Base-by-base conservation (phyloP, 2,329 filamentous ascomycete genomes). In the Aureobasidium sp. region DNA sequence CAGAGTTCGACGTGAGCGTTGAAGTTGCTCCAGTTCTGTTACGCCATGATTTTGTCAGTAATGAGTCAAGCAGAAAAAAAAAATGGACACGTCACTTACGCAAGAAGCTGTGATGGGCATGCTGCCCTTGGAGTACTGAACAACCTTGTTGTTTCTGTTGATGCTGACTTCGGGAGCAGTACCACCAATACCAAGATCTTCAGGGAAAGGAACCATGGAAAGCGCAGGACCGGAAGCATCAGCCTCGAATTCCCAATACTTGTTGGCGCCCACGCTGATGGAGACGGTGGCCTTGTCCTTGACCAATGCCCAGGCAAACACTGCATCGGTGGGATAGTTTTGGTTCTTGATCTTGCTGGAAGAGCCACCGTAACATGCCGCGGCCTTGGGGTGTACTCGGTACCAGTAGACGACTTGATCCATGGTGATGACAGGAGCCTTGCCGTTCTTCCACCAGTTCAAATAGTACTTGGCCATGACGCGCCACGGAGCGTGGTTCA, bases 331-430 rank as follows among this genome's bases (percentile, higher is more conserved):
- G 8, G 71, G 69, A 48, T 67, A 70, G 2, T 68, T 62, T 49
- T 66, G 65, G 68, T 75, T 75, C 61, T 70, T 68, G 57, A 74
- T 69, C 52, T 62, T 66, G 22, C 63, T 67, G 2, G 68, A 68
- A 4, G 69, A 67, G 56, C 73, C 72, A 19, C 68, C 69, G 24
- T 64, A 62, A 62, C 73, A 74, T 53, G 68, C 44, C 14, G 70
- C 69, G 5, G 64, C 66, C 64, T 74, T 74, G 61, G 72, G 71
- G 65, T 74, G 73, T 22, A 71, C 67, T 63, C 73, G 71, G 65
- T 75, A 73, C 73, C 73, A 75, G 69, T 69, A 74, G 63, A 75
- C 68, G 49, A 75, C 71, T 45, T 72, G 70, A 62, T 75, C 73
- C 66, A 67, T 65, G 54, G 68, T 70, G 62, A 73, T 69, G 24